Evolutionary conservation across 768 basidiomycete genomes (phyloP), one percentile per base, ranked within the genome.

Genomic region (Termitomyces sp.): DNA sequence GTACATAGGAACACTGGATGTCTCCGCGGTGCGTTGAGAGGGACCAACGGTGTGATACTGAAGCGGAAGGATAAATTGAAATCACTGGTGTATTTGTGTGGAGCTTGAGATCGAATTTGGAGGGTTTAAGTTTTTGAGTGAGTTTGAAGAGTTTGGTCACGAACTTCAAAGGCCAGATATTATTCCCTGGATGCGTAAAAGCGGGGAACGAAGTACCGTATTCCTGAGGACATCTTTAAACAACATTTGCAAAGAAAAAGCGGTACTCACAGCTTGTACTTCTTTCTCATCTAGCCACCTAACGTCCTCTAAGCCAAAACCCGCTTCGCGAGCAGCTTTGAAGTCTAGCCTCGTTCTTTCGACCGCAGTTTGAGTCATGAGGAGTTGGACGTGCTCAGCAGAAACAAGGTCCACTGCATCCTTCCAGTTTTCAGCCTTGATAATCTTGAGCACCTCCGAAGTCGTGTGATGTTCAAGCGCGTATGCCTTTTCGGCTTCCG

Each of bases 111-210:
- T 77, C 33, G 28, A 47, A 58, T 53, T 47, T 58, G 4, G 28
- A 26, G 1, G 72, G 65, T 24, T 56, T 58, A 33, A 58, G 45
- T 50, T 70, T 58, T 7, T 33, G 63, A 0, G 83, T 76, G 14
- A 77, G 68, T 20, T 74, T 69, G 64, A 80, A 90, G n/a, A 91
- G 70, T 40, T 80, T 73, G 0, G 87, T 85, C 56, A 91, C 88
- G 24, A 92, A 77, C 64, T 94, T 94, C 64, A 85, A 78, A 0
- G 89, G 90, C 85, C 86, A 93, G 24, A 92, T 69, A 62, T 91
- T 94, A 67, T 84, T 70, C 0, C 79, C 86, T 1, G 78, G 80
- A 24, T 71, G 70, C 47, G 72, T 73, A 30, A 84, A 72, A 1
- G 72, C 88, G 0, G 88, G 80, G 66, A 81, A 81, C 6, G 71